Evolutionary conservation across 345 rosid genomes (phyloP).

Genomic region (Heritiera fomes): DNA sequence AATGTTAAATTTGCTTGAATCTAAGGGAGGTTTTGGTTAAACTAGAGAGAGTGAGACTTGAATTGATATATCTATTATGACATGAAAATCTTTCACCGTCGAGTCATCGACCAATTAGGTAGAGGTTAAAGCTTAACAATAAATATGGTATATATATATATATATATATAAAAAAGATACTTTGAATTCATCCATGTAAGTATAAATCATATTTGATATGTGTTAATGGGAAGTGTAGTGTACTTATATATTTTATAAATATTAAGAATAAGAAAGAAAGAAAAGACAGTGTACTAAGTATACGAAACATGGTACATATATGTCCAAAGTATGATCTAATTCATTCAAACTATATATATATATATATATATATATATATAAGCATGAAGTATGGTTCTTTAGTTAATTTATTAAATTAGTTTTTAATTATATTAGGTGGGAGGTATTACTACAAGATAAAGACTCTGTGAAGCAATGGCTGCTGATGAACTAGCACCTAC

Average conservation of each 20-base stretch:
- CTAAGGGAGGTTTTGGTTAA: not conserved
- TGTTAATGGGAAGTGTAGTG: not conserved
- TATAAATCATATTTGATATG: not conserved
- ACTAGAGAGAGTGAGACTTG: not conserved
- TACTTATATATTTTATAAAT: not conserved
- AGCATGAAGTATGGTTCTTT: not conserved
- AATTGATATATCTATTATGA: not conserved
- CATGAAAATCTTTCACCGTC: not conserved
- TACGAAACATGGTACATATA: not conserved
- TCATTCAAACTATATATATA: not conserved
- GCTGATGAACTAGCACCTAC: not conserved
- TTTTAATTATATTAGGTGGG: not conserved
- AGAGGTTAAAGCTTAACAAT: not conserved
- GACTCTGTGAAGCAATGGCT: not conserved
- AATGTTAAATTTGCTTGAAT: not conserved
- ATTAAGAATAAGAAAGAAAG: not conserved
- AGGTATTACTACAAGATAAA: not conserved
- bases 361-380: not conserved
- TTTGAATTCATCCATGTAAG: not conserved
- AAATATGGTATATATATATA: too few relatives aligned
- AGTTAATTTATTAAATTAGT: not conserved
- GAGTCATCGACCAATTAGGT: constrained; percentile 2
- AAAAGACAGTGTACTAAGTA: not conserved
- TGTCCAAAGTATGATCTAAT: not conserved
- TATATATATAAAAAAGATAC: too few relatives aligned